phyloP scores from a whole-genome alignment of 108 stramenopile species.

The Skeletonema menzelii region DNA sequence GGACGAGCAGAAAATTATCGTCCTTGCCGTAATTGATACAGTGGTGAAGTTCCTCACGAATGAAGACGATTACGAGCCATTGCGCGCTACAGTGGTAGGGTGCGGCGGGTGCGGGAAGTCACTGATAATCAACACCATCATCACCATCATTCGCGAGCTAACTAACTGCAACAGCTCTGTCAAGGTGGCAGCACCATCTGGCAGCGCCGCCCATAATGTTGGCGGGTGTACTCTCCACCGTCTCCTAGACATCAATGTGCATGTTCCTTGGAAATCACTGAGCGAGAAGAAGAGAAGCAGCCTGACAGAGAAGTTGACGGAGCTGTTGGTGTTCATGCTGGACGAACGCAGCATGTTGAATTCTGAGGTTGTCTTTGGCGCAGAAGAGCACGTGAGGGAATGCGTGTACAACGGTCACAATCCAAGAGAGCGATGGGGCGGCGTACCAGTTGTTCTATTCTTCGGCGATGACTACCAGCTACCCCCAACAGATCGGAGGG shows the following conservation, averaged over 20 bases:
- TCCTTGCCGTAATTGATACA: background rate
- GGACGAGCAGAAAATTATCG: background rate
- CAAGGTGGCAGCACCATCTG: slow-evolving; percentile 3
- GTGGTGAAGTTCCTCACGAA: slow-evolving; percentile 9
- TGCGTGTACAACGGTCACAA: slow-evolving; percentile 5
- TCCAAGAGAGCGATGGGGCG: background rate
- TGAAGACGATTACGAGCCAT: slow-evolving; percentile 1
- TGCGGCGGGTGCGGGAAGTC: slow-evolving; percentile 14
- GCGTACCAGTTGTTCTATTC: background rate
- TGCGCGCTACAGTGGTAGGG: slow-evolving; percentile 8
- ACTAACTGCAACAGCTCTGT: background rate
- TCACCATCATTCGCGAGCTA: background rate
- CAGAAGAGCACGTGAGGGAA: slow-evolving; percentile 2
- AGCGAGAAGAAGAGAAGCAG: background rate
- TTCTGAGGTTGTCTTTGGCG: background rate
- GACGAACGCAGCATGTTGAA: slow-evolving; percentile 13
- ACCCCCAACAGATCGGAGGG: background rate
- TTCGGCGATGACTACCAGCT: slow-evolving; percentile 16
- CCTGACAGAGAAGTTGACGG: background rate
- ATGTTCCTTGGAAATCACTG: background rate
- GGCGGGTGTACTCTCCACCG: background rate
- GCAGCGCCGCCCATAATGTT: background rate
- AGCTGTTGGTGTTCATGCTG: slow-evolving; percentile 1
- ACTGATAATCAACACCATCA: slow-evolving; percentile 3
- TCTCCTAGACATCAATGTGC: background rate